Evolutionary conservation across 1,284 basidiomycete genomes (phyloP), one percentile per base, ranked within the genome.

Genomic region (Chondrostereum purpureum): DNA sequence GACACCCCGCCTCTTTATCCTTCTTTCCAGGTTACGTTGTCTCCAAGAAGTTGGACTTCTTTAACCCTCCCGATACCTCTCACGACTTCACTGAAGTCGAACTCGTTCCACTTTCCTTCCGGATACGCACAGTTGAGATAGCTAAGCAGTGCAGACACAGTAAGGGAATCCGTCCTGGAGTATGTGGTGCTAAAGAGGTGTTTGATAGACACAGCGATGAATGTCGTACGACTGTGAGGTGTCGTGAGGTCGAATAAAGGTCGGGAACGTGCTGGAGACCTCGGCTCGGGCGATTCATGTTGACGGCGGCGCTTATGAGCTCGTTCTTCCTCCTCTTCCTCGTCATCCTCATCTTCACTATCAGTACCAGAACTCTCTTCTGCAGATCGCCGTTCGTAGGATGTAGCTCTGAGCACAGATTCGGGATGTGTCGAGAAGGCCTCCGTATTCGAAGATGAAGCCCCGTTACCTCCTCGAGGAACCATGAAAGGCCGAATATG

Each of bases 121-220:
- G 39, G 39, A 13, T 18, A 13, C 4, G 39, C 39, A 13, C 39
- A n/a, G 22, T 41, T 41, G 10, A 41, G 17, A 11, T 41, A 41
- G 2, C 18, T 13, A n/a, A 41, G 18, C 4, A 41, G 39, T 4
- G 18, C 18, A 2, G 39, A 41, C 4, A 41, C 21, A 3, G 39
- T 41, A n/a, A 41, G 12, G 3, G 8, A 31, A n/a, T 31, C 27
- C n/a, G 27, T 8, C 27, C 8, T 31, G n/a, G 27, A 31, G 27
- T 31, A 31, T 8, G 27, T 31, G 27, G 27, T 31, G 27, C 27
- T 31, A n/a, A 31, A 31, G 8, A 31, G 27, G n/a, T 31, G 27
- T n/a, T n/a, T 31, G 27, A 31, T n/a, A n/a, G 27, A 31, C 8
- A 31, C n/a, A n/a, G 27, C 27, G 27, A 31, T 31, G 27, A 31